Evolutionary conservation across 345 rosid genomes (phyloP).

Genomic region (Mallotus nudiflorus): DNA sequence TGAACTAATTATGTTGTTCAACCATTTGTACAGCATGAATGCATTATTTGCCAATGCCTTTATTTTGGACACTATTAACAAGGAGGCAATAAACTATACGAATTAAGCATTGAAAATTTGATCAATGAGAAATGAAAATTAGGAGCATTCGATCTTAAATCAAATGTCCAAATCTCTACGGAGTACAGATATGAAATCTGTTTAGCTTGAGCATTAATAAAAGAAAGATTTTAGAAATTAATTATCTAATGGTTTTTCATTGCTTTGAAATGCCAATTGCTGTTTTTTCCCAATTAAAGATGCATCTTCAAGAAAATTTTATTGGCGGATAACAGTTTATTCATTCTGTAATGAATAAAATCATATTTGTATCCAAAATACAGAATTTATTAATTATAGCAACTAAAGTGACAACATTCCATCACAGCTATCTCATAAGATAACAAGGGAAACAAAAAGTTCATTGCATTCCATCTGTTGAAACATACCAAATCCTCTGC

Average conservation of each 20-base stretch:
- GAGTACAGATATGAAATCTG: background rate
- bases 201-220: too few species aligned
- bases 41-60: background rate
- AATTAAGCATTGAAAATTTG: background rate
- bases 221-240: too few species aligned
- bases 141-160: background rate
- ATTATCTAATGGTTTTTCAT: background rate
- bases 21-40: background rate
- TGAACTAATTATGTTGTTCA: background rate
- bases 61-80: background rate
- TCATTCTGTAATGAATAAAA: background rate
- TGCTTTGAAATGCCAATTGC: background rate
- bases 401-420: background rate
- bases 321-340: background rate
- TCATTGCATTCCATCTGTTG: slow-evolving; percentile 18
- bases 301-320: background rate
- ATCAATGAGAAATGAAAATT: background rate
- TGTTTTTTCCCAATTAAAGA: background rate
- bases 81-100: background rate
- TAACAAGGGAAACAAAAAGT: background rate
- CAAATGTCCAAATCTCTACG: background rate
- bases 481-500: slow-evolving; percentile 93
- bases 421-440: background rate
- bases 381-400: too few species aligned
- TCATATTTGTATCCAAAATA: background rate